Percentiles rank a stretch among this genome's conserved stretches.
Conservation (phyloP, 495 filamentous ascomycete species). For the Neurospora sublineolata region DNA sequence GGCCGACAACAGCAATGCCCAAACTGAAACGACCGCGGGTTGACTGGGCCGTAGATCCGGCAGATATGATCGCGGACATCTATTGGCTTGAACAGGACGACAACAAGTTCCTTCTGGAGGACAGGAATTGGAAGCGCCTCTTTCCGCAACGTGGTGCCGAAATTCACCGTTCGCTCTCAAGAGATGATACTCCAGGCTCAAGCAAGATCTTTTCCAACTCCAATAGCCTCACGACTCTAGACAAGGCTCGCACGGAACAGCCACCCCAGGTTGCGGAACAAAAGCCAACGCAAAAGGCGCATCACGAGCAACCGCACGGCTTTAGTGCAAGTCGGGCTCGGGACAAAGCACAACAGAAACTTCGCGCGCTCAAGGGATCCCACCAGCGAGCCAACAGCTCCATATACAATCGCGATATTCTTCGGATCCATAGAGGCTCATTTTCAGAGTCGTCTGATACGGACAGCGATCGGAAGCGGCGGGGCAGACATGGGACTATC, state of each 20-base stretch:
- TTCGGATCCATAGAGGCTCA: constrained; percentile 28
- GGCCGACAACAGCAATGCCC: constrained; percentile 13
- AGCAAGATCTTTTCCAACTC: constrained; percentile 13
- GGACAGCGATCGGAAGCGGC: constrained; percentile 30
- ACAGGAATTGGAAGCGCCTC: constrained; percentile 57
- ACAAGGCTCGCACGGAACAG: constrained; percentile 7
- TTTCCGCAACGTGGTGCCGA: constrained; percentile 38
- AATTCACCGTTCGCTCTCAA: constrained; percentile 10
- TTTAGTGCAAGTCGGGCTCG: constrained; percentile 18
- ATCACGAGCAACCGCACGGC: constrained; percentile 18
- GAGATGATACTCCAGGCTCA: constrained; percentile 11
- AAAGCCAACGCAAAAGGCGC: not conserved
- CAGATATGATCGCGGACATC: constrained; percentile 72
- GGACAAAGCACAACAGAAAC: constrained; percentile 37
- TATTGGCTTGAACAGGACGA: constrained; percentile 72
- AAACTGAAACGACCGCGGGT: constrained; percentile 54
- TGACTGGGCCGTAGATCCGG: constrained; percentile 70
- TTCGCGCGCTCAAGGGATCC: constrained; percentile 35
- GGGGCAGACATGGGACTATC: constrained; percentile 25
- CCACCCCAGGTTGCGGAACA: constrained; percentile 10
- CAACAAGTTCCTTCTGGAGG: constrained; percentile 65
- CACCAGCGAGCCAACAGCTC: constrained; percentile 35
- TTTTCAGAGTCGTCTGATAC: constrained; percentile 36
- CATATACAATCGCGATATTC: constrained; percentile 28
- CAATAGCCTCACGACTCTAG: constrained; percentile 1